phyloP scores from a whole-genome alignment of 2,329 filamentous ascomycete genomes.

The Rhytidhysteron rufulum region DNA sequence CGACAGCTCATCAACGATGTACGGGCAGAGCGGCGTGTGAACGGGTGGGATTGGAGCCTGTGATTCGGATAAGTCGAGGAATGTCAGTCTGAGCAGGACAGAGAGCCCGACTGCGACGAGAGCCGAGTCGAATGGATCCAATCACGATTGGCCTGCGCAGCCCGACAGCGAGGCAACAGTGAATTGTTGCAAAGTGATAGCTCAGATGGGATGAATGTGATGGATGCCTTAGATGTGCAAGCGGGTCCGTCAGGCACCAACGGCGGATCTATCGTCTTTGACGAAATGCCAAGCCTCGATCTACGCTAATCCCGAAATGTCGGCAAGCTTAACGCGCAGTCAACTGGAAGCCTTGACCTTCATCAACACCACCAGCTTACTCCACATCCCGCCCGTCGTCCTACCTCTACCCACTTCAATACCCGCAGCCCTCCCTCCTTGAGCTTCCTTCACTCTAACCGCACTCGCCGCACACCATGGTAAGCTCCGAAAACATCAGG shows the following conservation, averaged over 20 bases:
- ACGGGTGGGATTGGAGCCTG: slow-evolving; percentile 9
- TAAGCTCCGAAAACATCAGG: slow-evolving; percentile 9
- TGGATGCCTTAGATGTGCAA: slow-evolving; percentile 4
- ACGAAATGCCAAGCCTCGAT: neutral
- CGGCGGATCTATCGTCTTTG: neutral
- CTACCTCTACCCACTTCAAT: slow-evolving; percentile 3
- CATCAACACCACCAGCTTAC: slow-evolving; percentile 16
- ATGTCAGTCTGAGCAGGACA: slow-evolving; percentile 11
- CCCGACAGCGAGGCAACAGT: no score
- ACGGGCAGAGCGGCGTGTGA: slow-evolving; percentile 22
- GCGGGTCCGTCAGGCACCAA: neutral
- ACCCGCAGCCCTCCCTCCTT: slow-evolving; percentile 1
- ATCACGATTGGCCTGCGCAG: no score
- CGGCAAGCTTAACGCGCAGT: slow-evolving; percentile 24
- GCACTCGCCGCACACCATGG: no score
- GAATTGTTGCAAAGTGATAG: no score
- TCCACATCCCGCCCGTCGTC: slow-evolving; percentile 5
- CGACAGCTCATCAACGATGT: slow-evolving; percentile 37
- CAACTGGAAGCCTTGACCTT: slow-evolving; percentile 24
- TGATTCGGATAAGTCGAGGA: slow-evolving; percentile 8
- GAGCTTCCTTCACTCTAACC: neutral
- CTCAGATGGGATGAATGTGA: neutral
- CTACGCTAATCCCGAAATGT: slow-evolving; percentile 8
- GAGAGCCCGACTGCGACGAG: no score
- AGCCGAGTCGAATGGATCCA: no score